A percentile compares a stretch with the other conserved stretches of the same genome.
Conservation (phyloP, 139 green algal genomes). For the Astrephomene gubernaculifera region DNA sequence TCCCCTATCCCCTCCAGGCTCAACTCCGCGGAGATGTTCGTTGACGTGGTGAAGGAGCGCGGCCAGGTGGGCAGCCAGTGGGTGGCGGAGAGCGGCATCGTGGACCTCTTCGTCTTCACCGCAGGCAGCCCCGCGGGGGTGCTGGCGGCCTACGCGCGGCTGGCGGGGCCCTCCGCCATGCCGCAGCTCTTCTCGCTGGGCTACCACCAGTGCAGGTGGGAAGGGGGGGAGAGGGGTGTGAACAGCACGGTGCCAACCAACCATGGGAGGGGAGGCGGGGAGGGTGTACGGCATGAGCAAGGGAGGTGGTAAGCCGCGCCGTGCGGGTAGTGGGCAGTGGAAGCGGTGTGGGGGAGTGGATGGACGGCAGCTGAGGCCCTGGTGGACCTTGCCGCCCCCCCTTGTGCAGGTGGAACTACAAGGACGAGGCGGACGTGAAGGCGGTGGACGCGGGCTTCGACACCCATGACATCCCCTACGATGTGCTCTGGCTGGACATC, state of each 20-base stretch:
- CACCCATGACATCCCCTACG: slow-evolving; percentile 94
- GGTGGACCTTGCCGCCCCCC: too few species aligned
- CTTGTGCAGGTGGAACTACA: slow-evolving; percentile 99
- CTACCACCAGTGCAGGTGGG: slow-evolving; percentile 99
- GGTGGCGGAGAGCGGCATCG: slow-evolving; percentile 93
- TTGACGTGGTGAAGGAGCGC: slow-evolving; percentile 86
- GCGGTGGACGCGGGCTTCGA: slow-evolving; percentile 91
- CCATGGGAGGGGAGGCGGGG: too few species aligned
- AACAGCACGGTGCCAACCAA: background rate
- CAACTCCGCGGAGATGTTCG: slow-evolving; percentile 98
- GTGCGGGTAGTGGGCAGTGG: too few species aligned
- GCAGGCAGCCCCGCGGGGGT: slow-evolving; percentile 80
- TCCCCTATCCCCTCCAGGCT: too few species aligned
- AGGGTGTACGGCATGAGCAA: too few species aligned
- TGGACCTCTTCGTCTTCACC: slow-evolving; percentile 96
- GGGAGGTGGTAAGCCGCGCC: too few species aligned
- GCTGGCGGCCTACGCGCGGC: slow-evolving; percentile 77
- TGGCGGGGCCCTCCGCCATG: slow-evolving; percentile 93
- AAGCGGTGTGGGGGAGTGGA: too few species aligned
- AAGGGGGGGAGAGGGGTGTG: slow-evolving; percentile 68
- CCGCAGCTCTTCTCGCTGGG: slow-evolving; percentile 95
- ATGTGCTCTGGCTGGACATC: slow-evolving; percentile 99
- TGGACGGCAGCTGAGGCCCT: too few species aligned
- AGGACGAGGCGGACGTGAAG: slow-evolving; percentile 64
- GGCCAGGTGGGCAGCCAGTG: slow-evolving; percentile 82